Evolutionary conservation across 202 grass and related monocot species (phyloP).

Genomic region (Schoenoplectus tabernaemontani): DNA sequence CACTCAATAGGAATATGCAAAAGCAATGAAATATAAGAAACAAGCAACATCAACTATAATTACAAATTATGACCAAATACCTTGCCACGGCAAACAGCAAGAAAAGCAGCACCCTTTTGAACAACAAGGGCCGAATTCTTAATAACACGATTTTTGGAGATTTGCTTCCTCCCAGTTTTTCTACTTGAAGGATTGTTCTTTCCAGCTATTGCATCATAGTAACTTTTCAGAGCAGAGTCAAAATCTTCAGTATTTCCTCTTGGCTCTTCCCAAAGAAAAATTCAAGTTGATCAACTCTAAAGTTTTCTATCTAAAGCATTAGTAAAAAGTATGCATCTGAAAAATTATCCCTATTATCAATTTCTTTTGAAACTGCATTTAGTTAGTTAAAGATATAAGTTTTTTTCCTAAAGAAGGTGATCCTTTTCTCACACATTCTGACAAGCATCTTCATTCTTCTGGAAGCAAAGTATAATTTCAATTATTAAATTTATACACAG

Average conservation of each 20-base stretch:
- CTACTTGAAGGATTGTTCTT: constrained; percentile 34
- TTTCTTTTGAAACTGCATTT: background rate
- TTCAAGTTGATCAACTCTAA: constrained; percentile 16
- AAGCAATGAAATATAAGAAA: background rate
- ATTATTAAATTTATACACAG: background rate
- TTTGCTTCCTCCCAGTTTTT: constrained; percentile 53
- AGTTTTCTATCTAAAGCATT: background rate
- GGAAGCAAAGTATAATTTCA: background rate
- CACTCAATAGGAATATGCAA: background rate
- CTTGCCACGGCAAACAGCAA: constrained; percentile 98
- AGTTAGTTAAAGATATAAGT: background rate
- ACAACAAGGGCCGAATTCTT: constrained; percentile 43
- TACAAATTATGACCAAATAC: constrained; percentile 33
- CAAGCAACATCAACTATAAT: constrained; percentile 13
- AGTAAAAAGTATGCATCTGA: background rate
- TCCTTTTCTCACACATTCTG: background rate
- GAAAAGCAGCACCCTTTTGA: constrained; percentile 76
- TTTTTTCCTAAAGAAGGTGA: background rate
- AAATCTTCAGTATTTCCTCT: constrained; percentile 80
- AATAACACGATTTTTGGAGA: constrained; percentile 40
- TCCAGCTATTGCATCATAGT: constrained; percentile 75
- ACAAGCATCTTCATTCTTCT: background rate
- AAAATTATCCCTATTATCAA: background rate
- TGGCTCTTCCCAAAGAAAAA: constrained; percentile 44
- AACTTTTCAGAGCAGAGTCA: constrained; percentile 71